Evolutionary conservation across 208 protist species (phyloP).

Genomic region (Trypanosoma scelopori): DNA sequence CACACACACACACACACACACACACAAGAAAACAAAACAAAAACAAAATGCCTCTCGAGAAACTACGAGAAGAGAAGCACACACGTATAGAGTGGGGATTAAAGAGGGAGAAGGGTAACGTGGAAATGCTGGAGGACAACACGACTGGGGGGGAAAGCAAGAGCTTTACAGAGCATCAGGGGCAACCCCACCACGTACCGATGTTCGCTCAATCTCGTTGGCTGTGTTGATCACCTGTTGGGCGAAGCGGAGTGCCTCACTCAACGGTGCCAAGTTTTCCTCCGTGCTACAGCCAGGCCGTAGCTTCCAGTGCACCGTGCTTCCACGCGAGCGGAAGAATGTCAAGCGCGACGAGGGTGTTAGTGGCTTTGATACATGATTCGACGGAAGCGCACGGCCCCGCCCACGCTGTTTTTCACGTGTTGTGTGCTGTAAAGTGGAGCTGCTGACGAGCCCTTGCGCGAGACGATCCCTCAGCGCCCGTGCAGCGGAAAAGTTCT

Average conservation of each 20-base stretch:
- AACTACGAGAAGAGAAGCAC: too few species aligned
- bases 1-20: neutral
- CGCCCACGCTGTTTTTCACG: slow-evolving; percentile 17
- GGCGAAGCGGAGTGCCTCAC: slow-evolving; percentile 75
- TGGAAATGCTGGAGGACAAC: too few species aligned
- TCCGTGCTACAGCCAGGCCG: slow-evolving; percentile 51
- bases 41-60: too few species aligned
- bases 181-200: slow-evolving; percentile 60
- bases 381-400: slow-evolving; percentile 25
- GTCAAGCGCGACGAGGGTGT: slow-evolving; percentile 73
- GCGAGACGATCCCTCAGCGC: slow-evolving; percentile 61
- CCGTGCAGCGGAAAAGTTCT: slow-evolving; percentile 86
- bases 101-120: neutral
- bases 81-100: too few species aligned
- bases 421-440: slow-evolving; percentile 22
- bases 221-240: slow-evolving; percentile 79
- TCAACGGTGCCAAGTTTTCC: slow-evolving; percentile 78
- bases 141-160: neutral
- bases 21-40: too few species aligned
- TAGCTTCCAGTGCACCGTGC: slow-evolving; percentile 83
- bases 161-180: slow-evolving; percentile 53
- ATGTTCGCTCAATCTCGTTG: slow-evolving; percentile 80
- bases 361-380: slow-evolving; percentile 34
- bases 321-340: slow-evolving; percentile 73
- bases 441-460: slow-evolving; percentile 39